phyloP scores from a whole-genome alignment of 2,329 filamentous ascomycete genomes.

The Phialemoniopsis sp. region DNA sequence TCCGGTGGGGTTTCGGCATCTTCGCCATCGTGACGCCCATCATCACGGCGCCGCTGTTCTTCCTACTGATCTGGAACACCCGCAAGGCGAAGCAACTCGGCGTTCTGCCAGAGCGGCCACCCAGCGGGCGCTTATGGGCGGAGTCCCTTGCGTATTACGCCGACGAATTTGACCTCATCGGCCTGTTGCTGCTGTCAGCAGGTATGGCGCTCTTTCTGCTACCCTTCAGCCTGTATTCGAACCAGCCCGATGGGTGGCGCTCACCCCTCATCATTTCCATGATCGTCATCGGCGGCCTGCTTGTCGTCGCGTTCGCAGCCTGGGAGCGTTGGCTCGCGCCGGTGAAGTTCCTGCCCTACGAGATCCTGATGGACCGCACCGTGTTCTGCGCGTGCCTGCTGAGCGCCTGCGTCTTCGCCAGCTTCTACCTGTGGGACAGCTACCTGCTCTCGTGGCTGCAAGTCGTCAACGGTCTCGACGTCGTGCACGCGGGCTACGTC shows the following conservation, averaged over 20 bases:
- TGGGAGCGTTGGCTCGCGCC: slow-evolving; percentile 33
- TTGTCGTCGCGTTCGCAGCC: slow-evolving; percentile 30
- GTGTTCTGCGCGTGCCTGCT: slow-evolving; percentile 26
- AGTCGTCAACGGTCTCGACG: slow-evolving; percentile 16
- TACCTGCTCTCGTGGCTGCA: slow-evolving; percentile 16
- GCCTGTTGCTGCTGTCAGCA: slow-evolving; percentile 46
- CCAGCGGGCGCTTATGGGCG: slow-evolving; percentile 36
- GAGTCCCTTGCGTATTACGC: slow-evolving; percentile 39
- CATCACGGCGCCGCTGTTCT: slow-evolving; percentile 29
- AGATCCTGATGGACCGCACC: slow-evolving; percentile 42
- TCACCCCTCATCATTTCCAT: slow-evolving; percentile 40
- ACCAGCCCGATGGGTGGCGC: slow-evolving; percentile 31
- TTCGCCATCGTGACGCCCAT: slow-evolving; percentile 59
- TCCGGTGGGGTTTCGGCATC: slow-evolving; percentile 51
- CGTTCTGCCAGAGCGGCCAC: slow-evolving; percentile 26
- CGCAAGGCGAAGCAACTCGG: slow-evolving; percentile 46
- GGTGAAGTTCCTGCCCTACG: slow-evolving; percentile 34
- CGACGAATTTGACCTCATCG: slow-evolving; percentile 55
- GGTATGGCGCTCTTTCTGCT: slow-evolving; percentile 48
- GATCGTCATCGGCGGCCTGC: slow-evolving; percentile 42
- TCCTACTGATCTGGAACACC: slow-evolving; percentile 27
- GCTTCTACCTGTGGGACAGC: slow-evolving; percentile 16
- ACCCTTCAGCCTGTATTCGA: slow-evolving; percentile 37
- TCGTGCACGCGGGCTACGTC: slow-evolving; percentile 14
- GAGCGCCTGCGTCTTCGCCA: slow-evolving; percentile 11